Base-by-base conservation (phyloP, 2,329 filamentous ascomycete species). In the Penicillium sp. region DNA sequence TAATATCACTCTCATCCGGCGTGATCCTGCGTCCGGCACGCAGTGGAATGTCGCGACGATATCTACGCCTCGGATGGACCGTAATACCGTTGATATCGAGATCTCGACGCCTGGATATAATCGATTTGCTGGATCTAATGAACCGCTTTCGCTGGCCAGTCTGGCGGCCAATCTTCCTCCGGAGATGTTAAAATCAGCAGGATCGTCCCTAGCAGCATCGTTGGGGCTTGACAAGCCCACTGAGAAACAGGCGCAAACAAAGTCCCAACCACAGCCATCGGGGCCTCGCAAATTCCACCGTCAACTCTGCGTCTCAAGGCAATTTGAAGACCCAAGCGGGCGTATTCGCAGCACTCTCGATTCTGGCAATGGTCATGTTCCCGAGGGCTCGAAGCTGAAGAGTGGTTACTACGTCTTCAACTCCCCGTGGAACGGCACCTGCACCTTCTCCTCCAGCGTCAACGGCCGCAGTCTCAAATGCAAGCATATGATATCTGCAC, bases 371-470 rank as follows among this genome's bases (percentile, higher is more conserved):
- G 53, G 59, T 9, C 60, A 63, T 15, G n/a, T 28, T 9, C 58
- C 53, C 35, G 62, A 67, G 5, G 53, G 47, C 9, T 71, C 72
- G 30, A 77, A 73, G 60, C 65, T 77, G 45, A 78, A 76, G 59
- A 77, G 76, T 60, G 78, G 75, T 33, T 72, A 84, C 19, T 96
- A 96, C 76, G 85, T 88, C 1, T 97, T 97, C 73, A 80, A 83
- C 22, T 95, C 91, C 45, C 93, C 93, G 0, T 98, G 94, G 94
- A 88, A 92, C 63, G 91, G 92, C 17, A 85, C 86, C 45, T 98
- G 94, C 78, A 91, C 93, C 63, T 98, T 98, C 76, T 83, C 86
- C 17, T 95, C 93, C 0, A 90, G 91, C 40, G 84, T 88, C 59
- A 89, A 86, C 47, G 93, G 94, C 2, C 88, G 90, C 56, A 89